Evolutionary conservation across 805 yeast genomes (phyloP).

Genomic region (Zygosaccharomyces kombuchaensis): DNA sequence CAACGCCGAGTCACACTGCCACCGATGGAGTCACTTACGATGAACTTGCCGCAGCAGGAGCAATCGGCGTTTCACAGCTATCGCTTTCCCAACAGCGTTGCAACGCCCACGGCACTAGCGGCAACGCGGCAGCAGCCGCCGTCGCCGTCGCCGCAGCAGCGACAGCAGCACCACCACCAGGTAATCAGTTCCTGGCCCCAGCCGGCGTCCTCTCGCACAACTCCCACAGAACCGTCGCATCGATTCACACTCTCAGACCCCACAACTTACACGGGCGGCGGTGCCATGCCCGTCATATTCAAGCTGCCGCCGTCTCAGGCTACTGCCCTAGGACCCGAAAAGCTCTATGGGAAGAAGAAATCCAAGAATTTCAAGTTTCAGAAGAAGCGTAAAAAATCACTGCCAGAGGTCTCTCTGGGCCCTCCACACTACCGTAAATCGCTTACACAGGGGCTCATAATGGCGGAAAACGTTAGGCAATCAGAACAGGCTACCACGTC

Average conservation of each 20-base stretch:
- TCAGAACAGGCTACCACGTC: slow-evolving; percentile 17
- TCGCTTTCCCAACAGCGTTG: slow-evolving; percentile 8
- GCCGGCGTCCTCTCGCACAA: not conserved
- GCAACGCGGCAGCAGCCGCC: not conserved
- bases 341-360: slow-evolving; percentile 5
- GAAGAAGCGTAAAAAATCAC: slow-evolving; percentile 9
- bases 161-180: slow-evolving; percentile 2
- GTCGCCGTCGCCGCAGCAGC: not conserved
- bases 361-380: slow-evolving; percentile 6
- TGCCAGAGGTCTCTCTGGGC: slow-evolving; percentile 4
- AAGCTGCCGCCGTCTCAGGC: slow-evolving; percentile 3
- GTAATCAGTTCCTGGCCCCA: slow-evolving; percentile 10
- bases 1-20: slow-evolving; percentile 11
- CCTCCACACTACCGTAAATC: slow-evolving; percentile 9
- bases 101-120: not conserved
- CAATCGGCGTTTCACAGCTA: slow-evolving; percentile 4
- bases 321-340: not conserved
- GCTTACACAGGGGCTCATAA: slow-evolving; percentile 14
- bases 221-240: slow-evolving; percentile 4
- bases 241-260: slow-evolving; percentile 12
- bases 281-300: slow-evolving; percentile 8
- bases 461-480: slow-evolving; percentile 15
- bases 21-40: slow-evolving; percentile 13
- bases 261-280: slow-evolving; percentile 1
- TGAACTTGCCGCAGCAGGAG: slow-evolving; percentile 8